Evolutionary conservation across 768 basidiomycete species (phyloP), one percentile per base, ranked within the genome.

Genomic region (Calocera viscosa): DNA sequence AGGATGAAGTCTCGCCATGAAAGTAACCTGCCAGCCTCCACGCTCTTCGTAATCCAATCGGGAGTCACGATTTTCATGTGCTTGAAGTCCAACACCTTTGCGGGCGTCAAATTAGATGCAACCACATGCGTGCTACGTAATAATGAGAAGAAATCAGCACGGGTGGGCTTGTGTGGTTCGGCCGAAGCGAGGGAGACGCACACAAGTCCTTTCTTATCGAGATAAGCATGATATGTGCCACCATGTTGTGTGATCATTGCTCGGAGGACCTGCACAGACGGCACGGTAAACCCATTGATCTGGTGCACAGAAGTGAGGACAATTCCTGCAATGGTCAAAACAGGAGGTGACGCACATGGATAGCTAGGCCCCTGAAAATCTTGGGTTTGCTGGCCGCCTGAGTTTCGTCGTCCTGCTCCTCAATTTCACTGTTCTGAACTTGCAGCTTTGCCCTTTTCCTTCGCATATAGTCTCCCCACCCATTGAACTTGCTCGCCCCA

Each of bases 381-480:
- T 79, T 74, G 41, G 79, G 81, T 39, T 76, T 76, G 22, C 43
- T 69, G 8, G 71, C 69, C 1, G 69, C 67, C 17, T 69, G 70
- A 24, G 70, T 71, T 11, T 73, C 26, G 66, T 64, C 43, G 47
- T 64, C 74, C 24, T 66, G 68, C 30, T 75, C 73, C 2, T 65
- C 34, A 38, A 82, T 72, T 66, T 76, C 75, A 35, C 74, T 73
- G 68, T 92, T 91, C 77, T 93, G 90, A 2, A 91, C 85, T 71
- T 89, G 90, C 63, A 98, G 75, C 75, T 98, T 98, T 33, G 89
- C 87, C 1, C 95, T 84, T 77, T 97, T 97, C 68, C 93, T 81
- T 1, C 81, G 76, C 91, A 96, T 92, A 73, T 96, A 97, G 72
- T 94, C 87, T 0, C 89, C 90, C 69, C 85, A 91, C 0, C 84